Conservation (phyloP, 2,329 filamentous ascomycete genomes). For the Penicillium sp. region DNA sequence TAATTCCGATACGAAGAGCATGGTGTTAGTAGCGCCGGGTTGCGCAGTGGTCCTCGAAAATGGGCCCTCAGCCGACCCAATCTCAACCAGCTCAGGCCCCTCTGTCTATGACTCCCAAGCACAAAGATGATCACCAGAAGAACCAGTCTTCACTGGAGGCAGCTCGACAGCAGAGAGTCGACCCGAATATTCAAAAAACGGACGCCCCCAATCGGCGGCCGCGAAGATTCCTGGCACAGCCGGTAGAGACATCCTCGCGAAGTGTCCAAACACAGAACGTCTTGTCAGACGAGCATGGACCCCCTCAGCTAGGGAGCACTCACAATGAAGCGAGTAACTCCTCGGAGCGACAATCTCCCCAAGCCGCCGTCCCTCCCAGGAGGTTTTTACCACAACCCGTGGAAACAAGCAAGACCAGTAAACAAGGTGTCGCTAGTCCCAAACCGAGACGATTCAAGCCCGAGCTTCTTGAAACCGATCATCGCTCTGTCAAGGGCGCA, state of each 20-base stretch:
- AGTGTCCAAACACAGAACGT: constrained; percentile 31
- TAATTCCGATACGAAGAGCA: constrained; percentile 1
- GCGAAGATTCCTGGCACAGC: constrained; percentile 43
- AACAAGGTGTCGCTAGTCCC: constrained; percentile 22
- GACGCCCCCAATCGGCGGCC: constrained; percentile 5
- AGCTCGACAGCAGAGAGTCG: not conserved
- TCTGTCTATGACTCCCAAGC: not conserved
- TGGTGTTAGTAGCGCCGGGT: constrained; percentile 2
- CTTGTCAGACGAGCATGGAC: not conserved
- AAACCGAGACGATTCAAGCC: constrained; percentile 32
- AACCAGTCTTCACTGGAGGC: not conserved
- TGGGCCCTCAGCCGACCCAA: constrained; percentile 2
- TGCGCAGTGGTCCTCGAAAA: not conserved
- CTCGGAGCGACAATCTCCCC: constrained; percentile 1
- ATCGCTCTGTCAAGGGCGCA: constrained; percentile 31
- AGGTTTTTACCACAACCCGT: constrained; percentile 51
- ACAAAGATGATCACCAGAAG: not conserved
- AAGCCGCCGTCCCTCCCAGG: constrained; percentile 9
- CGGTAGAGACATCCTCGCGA: constrained; percentile 46
- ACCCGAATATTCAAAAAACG: not conserved
- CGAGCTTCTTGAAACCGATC: constrained; percentile 35
- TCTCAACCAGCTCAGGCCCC: not conserved
- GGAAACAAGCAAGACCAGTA: constrained; percentile 67
- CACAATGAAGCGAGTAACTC: constrained; percentile 15
- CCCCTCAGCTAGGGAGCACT: not conserved